Conservation (phyloP, 2,329 filamentous ascomycete species). For the Diplodia seriata region DNA sequence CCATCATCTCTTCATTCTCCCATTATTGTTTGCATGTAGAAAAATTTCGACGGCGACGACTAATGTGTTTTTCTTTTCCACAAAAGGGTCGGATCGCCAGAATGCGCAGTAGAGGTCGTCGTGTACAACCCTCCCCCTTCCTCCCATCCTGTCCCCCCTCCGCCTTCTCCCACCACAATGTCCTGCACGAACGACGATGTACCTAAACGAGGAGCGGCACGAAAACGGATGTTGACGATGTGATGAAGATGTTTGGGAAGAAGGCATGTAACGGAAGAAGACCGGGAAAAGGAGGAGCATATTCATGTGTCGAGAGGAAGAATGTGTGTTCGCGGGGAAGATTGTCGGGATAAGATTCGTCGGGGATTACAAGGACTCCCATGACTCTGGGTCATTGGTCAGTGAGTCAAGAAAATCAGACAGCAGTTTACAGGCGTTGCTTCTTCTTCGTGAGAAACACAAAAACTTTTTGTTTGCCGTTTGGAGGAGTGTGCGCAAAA, state of each 20-base stretch:
- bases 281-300: neutral
- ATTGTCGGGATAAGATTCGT: neutral
- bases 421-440: neutral
- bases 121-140: neutral
- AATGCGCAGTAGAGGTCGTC: constrained; percentile 11
- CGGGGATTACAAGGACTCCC: neutral
- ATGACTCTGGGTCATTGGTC: neutral
- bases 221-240: constrained; percentile 3
- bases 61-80: constrained; percentile 19
- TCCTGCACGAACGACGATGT: constrained; percentile 17
- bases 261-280: neutral
- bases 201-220: constrained; percentile 9
- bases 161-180: neutral
- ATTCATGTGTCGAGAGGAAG: constrained; percentile 8
- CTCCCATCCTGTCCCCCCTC: neutral
- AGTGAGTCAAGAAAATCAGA: neutral
- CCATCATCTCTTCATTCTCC: neutral
- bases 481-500: neutral
- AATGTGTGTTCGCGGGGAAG: neutral
- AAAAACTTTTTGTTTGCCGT: neutral
- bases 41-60: constrained; percentile 25
- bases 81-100: constrained; percentile 15
- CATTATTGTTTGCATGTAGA: constrained; percentile 12
- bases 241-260: constrained; percentile 3
- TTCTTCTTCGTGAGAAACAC: neutral